Percentiles rank a stretch among this genome's conserved stretches.
Conservation (phyloP, 2,329 filamentous ascomycete species). For the Aureobasidium sp. region DNA sequence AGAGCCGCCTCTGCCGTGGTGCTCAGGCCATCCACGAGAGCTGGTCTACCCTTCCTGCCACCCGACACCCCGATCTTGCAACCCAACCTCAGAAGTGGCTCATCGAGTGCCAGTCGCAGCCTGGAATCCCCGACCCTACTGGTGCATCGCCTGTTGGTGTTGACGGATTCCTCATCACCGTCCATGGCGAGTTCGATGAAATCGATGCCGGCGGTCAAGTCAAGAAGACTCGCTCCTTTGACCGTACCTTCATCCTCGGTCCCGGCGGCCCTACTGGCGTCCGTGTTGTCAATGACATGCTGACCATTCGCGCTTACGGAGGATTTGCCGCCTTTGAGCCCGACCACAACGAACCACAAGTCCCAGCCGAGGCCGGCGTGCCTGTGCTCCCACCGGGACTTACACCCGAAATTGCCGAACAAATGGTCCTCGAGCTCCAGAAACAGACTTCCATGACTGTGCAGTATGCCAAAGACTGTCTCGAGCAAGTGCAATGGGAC, state of each 20-base stretch:
- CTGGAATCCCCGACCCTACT: slow-evolving; percentile 62
- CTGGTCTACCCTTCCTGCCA: slow-evolving; percentile 65
- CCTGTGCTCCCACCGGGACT: slow-evolving; percentile 24
- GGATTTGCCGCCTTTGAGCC: slow-evolving; percentile 47
- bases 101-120: slow-evolving; percentile 71
- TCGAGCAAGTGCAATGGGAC: slow-evolving; percentile 74
- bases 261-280: slow-evolving; percentile 62
- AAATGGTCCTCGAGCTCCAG: slow-evolving; percentile 64
- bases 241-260: slow-evolving; percentile 71
- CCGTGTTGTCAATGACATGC: slow-evolving; percentile 72
- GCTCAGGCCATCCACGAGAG: slow-evolving; percentile 56
- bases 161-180: slow-evolving; percentile 67
- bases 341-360: slow-evolving; percentile 29
- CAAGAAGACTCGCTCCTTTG: slow-evolving; percentile 62
- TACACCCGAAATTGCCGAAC: slow-evolving; percentile 32
- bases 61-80: slow-evolving; percentile 65
- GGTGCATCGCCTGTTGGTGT: slow-evolving; percentile 59
- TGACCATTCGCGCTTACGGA: slow-evolving; percentile 64
- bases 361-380: slow-evolving; percentile 19
- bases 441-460: slow-evolving; percentile 73
- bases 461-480: slow-evolving; percentile 72
- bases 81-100: slow-evolving; percentile 66
- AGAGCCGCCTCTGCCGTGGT: slow-evolving; percentile 61
- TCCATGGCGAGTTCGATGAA: slow-evolving; percentile 84
- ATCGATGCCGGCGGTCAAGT: slow-evolving; percentile 51